Evolutionary conservation across 176 grass and related monocot species (phyloP), one percentile per base, ranked within the genome.

Genomic region (Luzula sylvatica): DNA sequence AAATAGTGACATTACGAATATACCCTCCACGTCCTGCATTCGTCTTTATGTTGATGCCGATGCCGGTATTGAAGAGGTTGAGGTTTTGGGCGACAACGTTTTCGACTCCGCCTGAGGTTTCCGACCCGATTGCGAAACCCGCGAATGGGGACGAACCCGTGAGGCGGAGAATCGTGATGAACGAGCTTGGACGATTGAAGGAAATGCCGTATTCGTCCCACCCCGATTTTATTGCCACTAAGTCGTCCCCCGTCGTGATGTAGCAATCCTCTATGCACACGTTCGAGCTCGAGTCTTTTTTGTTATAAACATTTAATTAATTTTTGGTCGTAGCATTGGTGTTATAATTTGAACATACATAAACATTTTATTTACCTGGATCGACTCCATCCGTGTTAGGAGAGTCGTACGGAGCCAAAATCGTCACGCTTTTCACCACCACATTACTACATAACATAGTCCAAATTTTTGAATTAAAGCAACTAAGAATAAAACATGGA

Each of bases 191-290:
- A 13, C 74, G 81, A 4, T 67, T 77, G 9, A 79, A 96, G 20
- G 85, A 49, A 12, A 96, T 77, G 12, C 85, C 92, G 25, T 96
- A 96, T 56, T 96, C 84, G 24, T 96, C 92, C 92, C 92, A 96
- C 25, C 92, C 92, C 28, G 83, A 89, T 74, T 96, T 96, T 47
- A 96, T 68, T 28, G 81, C 67, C 3, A 96, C 42, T 51, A 82
- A 48, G 58, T 96, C 92, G 24, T 96, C 92, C n/a, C 85, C 92
- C 1, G 85, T 89, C 1, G 85, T 82, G 29, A 96, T 96, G 59
- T 75, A 86, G 64, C 73, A 89, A 68, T 89, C 92, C 85, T 89
- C 85, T 7, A 89, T 86, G 55, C 92, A 89, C 30, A 89, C 55
- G 14, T 89, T 80, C 56, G 63, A 89, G 80, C 84, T 96, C 0